Percentiles rank a stretch among this genome's conserved stretches.
These are phyloP conservation scores for Oxyria digyna DNA, from an alignment of 148 eudicot genomes.

Conservation along the genomic window DNA sequence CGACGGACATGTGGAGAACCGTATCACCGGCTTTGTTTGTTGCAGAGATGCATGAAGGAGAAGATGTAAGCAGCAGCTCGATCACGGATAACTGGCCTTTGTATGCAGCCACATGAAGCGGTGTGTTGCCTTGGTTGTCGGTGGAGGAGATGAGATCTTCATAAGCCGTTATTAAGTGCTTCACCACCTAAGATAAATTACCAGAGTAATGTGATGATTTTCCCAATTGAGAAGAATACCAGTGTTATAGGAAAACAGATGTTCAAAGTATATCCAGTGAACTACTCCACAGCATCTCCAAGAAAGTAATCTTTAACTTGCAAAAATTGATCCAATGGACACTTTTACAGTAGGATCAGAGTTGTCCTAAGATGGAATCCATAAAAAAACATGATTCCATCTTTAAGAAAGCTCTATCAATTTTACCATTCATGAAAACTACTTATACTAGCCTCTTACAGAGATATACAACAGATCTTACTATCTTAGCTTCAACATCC, in stretches of 20 bases:
- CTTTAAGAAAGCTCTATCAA: not conserved
- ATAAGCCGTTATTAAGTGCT: conserved; percentile 43
- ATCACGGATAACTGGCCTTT: conserved; percentile 72
- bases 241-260: not conserved
- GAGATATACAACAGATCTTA: too few relatives aligned
- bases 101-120: conserved; percentile 77
- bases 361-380: not conserved
- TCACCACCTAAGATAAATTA: conserved; percentile 36
- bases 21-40: conserved; percentile 67
- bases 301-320: not conserved
- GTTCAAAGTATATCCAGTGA: not conserved
- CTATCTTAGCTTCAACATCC: not conserved
- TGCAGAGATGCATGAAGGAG: conserved; percentile 39
- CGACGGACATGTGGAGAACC: conserved; percentile 61
- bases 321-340: not conserved
- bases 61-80: conserved; percentile 53
- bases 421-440: not conserved
- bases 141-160: conserved; percentile 42
- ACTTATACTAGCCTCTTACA: not conserved
- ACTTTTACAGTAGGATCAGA: not conserved
- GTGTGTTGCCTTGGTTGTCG: conserved; percentile 79
- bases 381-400: not conserved
- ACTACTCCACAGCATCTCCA: too few relatives aligned
- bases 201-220: not conserved
- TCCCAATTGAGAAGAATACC: not conserved